phyloP scores from a whole-genome alignment of 441 rosid species.

The Biscutella auriculata region DNA sequence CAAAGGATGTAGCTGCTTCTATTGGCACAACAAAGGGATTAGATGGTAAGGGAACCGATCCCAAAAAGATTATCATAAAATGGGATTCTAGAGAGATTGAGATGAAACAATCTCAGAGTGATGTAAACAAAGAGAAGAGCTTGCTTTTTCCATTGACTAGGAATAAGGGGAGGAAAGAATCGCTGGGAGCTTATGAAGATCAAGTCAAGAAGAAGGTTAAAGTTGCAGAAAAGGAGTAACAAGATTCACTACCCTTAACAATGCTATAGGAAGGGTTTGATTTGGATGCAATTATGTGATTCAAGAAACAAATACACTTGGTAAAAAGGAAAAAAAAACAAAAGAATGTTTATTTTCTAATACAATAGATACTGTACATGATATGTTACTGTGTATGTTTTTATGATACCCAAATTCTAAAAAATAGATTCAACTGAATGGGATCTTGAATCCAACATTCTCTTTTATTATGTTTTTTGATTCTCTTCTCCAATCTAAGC shows the following conservation, averaged over 20 bases:
- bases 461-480: too few relatives aligned
- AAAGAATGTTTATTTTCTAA: too few relatives aligned
- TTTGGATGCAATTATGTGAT: not conserved
- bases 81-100: constrained; percentile 29
- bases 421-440: too few relatives aligned
- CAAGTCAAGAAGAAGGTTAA: constrained; percentile 46
- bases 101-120: constrained; percentile 28
- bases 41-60: constrained; percentile 4
- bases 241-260: constrained; percentile 17
- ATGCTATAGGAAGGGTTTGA: constrained; percentile 1
- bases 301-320: not conserved
- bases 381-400: too few relatives aligned
- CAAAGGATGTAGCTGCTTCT: too few relatives aligned
- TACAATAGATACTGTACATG: too few relatives aligned
- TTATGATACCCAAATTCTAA: too few relatives aligned
- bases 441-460: too few relatives aligned
- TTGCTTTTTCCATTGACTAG: constrained; percentile 33
- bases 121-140: constrained; percentile 35
- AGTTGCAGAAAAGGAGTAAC: constrained; percentile 35
- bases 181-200: constrained; percentile 30
- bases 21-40: too few relatives aligned
- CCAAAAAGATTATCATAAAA: constrained; percentile 20
- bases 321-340: too few relatives aligned
- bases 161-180: constrained; percentile 43
- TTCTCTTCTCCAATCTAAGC: too few relatives aligned